Conservation (phyloP, 2,329 filamentous ascomycete species). For the Juglanconis juglandina region DNA sequence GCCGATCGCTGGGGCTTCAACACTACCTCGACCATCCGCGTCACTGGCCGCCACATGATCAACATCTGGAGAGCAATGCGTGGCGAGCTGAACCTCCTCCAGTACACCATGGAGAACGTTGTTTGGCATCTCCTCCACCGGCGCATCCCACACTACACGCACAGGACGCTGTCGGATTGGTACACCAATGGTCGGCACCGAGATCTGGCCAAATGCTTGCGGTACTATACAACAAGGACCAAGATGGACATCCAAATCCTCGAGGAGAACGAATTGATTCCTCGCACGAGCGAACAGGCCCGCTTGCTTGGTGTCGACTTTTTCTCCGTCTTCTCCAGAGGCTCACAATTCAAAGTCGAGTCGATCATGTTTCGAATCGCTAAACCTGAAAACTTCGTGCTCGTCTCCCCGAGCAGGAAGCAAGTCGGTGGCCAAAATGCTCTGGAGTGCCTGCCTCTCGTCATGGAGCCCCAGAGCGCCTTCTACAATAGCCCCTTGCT, state of each 20-base stretch:
- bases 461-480: slow-evolving; percentile 95
- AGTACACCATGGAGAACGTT: slow-evolving; percentile 96
- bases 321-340: slow-evolving; percentile 90
- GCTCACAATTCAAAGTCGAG: slow-evolving; percentile 97
- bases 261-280: slow-evolving; percentile 82
- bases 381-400: slow-evolving; percentile 90
- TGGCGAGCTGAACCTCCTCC: slow-evolving; percentile 82
- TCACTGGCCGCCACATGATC: slow-evolving; percentile 95
- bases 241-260: slow-evolving; percentile 86
- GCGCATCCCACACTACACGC: slow-evolving; percentile 83
- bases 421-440: slow-evolving; percentile 94
- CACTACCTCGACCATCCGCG: slow-evolving; percentile 82
- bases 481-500: slow-evolving; percentile 89
- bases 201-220: slow-evolving; percentile 70
- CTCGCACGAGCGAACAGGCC: slow-evolving; percentile 90
- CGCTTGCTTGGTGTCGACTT: slow-evolving; percentile 92
- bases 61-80: slow-evolving; percentile 97
- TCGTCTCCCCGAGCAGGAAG: slow-evolving; percentile 84
- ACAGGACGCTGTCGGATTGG: slow-evolving; percentile 77
- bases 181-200: slow-evolving; percentile 66
- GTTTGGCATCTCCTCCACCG: slow-evolving; percentile 85
- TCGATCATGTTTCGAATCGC: slow-evolving; percentile 98
- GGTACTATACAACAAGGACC: slow-evolving; percentile 73
- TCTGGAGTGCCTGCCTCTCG: slow-evolving; percentile 86
- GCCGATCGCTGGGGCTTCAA: slow-evolving; percentile 91